Evolutionary conservation across 2,329 filamentous ascomycete species (phyloP).

Genomic region (Sclerotinia glacialis): DNA sequence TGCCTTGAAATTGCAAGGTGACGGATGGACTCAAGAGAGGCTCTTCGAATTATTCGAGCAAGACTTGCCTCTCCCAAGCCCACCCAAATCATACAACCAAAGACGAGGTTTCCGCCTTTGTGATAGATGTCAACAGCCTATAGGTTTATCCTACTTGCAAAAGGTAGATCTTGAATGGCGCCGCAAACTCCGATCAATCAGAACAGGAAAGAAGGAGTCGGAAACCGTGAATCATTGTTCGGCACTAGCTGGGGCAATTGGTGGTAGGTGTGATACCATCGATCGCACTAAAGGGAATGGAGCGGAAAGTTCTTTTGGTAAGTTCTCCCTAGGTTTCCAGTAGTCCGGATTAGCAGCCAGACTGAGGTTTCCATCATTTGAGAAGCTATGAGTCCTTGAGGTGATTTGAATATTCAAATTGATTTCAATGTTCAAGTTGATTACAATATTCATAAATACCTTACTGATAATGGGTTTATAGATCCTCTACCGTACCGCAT

Average conservation of each 20-base stretch:
- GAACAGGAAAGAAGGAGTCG: neutral
- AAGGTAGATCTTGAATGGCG: conserved; percentile 9
- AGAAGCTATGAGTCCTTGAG: neutral
- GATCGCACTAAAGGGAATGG: neutral
- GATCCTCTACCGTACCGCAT: neutral
- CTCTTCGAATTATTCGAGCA: neutral
- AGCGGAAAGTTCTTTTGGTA: neutral
- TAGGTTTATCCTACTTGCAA: fast-evolving
- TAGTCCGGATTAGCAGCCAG: neutral
- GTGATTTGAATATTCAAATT: neutral
- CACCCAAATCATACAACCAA: neutral
- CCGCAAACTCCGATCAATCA: neutral
- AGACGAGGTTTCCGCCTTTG: neutral
- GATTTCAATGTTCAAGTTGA: neutral
- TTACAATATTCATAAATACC: neutral
- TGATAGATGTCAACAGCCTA: neutral
- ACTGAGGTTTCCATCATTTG: neutral
- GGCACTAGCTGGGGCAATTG: fast-evolving
- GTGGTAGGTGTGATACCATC: neutral
- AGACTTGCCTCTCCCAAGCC: neutral
- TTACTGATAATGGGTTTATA: neutral
- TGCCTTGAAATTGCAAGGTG: neutral
- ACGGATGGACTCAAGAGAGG: neutral
- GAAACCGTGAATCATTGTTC: neutral
- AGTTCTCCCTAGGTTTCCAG: neutral